A percentile compares a stretch with the other conserved stretches of the same genome.
Conservation (phyloP, 2,329 filamentous ascomycete species). For the Ophiostoma sp. region DNA sequence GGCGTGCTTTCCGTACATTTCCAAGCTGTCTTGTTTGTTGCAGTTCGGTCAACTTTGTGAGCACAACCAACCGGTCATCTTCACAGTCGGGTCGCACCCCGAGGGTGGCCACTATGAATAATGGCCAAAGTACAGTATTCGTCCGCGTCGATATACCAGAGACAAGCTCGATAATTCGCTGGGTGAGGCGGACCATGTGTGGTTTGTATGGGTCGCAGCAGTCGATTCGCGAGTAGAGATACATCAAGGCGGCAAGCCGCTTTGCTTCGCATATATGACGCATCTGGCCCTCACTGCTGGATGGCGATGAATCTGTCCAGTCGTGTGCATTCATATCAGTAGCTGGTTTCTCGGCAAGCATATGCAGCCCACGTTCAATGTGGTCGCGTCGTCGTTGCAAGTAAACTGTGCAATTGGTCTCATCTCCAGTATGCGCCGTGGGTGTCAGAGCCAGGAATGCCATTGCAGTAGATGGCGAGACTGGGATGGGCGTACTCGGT, state of each 20-base stretch:
- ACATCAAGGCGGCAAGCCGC: conserved; percentile 30
- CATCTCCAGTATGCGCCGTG: neutral
- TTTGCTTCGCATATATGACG: conserved; percentile 28
- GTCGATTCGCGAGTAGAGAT: conserved; percentile 31
- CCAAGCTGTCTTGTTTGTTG: conserved; percentile 32
- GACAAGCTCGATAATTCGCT: conserved; percentile 28
- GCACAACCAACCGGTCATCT: conserved; percentile 28
- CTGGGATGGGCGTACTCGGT: neutral
- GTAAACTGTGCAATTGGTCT: neutral
- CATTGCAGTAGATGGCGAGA: neutral
- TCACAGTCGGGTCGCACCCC: conserved; percentile 31
- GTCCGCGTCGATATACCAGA: conserved; percentile 29
- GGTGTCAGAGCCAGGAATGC: neutral
- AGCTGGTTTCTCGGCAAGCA: neutral
- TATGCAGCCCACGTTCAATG: neutral
- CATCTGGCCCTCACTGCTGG: neutral
- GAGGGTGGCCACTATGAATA: conserved; percentile 32
- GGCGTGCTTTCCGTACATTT: conserved; percentile 32
- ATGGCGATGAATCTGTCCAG: no score
- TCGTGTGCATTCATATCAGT: neutral
- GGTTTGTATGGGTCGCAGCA: conserved; percentile 29
- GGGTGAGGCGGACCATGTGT: conserved; percentile 26
- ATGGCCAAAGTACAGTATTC: conserved; percentile 27
- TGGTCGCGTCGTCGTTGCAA: neutral
- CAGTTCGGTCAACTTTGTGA: conserved; percentile 28